Conservation (phyloP, 352 stramenopile genomes). For the Pythium phragmitis region DNA sequence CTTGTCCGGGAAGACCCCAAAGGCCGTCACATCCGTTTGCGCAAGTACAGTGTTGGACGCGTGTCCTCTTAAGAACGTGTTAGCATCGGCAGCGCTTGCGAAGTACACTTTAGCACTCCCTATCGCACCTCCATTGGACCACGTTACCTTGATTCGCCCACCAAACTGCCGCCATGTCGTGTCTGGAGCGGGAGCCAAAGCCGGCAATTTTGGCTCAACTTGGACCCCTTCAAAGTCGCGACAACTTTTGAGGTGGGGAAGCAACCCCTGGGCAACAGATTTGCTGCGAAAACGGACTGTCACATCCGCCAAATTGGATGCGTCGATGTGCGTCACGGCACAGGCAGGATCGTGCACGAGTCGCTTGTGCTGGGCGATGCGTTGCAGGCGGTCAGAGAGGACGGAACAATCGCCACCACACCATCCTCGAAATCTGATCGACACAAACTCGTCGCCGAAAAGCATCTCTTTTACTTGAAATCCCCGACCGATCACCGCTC, state of each 20-base stretch:
- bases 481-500: slow-evolving; percentile 11
- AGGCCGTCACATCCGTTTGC: slow-evolving; percentile 3
- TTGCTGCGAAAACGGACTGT: neutral
- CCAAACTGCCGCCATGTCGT: neutral
- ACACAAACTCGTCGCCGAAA: slow-evolving; percentile 13
- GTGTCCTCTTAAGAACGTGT: slow-evolving; percentile 5
- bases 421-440: neutral
- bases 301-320: neutral
- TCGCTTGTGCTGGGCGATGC: neutral
- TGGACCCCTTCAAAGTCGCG: neutral
- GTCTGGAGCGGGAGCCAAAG: neutral
- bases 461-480: slow-evolving; percentile 14
- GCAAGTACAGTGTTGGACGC: neutral
- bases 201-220: neutral
- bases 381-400: neutral
- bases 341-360: neutral
- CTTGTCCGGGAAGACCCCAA: neutral
- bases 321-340: neutral
- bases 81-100: slow-evolving; percentile 2
- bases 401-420: neutral
- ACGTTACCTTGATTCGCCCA: slow-evolving; percentile 22
- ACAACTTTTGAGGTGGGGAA: neutral
- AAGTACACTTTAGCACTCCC: slow-evolving; percentile 21
- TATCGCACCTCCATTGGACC: slow-evolving; percentile 17
- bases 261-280: neutral